Conservation (phyloP, 169 alveolate species). For the Plasmodium yoelii region DNA sequence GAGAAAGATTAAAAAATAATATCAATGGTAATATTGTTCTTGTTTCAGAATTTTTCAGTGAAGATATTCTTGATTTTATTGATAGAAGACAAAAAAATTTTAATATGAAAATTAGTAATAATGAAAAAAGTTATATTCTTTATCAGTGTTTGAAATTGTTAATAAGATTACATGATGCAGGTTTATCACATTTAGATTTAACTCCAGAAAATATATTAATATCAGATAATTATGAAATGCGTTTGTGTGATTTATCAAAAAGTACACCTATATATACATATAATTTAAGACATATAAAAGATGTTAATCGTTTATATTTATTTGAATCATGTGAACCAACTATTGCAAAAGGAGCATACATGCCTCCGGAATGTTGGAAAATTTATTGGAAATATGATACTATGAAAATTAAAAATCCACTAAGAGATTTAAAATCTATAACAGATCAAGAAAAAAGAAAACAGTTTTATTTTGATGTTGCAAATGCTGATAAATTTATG, state of each 20-base stretch:
- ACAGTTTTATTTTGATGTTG: conserved; percentile 83
- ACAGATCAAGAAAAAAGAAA: conserved; percentile 76
- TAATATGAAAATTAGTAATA: conserved; percentile 76
- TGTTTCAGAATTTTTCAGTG: conserved; percentile 81
- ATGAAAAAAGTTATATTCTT: conserved; percentile 81
- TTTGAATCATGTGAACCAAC: conserved; percentile 88
- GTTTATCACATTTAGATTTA: conserved; percentile 86
- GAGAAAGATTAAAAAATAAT: conserved; percentile 50
- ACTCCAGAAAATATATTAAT: conserved; percentile 88
- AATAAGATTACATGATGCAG: conserved; percentile 83
- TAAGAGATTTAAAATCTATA: conserved; percentile 19
- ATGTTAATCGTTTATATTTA: conserved; percentile 73
- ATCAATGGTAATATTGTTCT: conserved; percentile 79
- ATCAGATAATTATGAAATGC: conserved; percentile 79
- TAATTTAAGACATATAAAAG: conserved; percentile 80
- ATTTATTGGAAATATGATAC: conserved; percentile 79
- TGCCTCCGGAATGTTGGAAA: conserved; percentile 90
- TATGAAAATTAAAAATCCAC: conserved; percentile 61
- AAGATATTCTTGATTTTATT: conserved; percentile 80
- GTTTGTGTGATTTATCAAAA: conserved; percentile 86
- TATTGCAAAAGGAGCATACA: conserved; percentile 88
- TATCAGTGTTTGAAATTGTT: conserved; percentile 77
- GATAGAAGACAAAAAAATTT: conserved; percentile 74
- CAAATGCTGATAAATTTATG: conserved; percentile 83
- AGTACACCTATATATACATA: conserved; percentile 84